Base-by-base conservation (phyloP, 2,329 filamentous ascomycete species). In the Colletotrichum truncatum region DNA sequence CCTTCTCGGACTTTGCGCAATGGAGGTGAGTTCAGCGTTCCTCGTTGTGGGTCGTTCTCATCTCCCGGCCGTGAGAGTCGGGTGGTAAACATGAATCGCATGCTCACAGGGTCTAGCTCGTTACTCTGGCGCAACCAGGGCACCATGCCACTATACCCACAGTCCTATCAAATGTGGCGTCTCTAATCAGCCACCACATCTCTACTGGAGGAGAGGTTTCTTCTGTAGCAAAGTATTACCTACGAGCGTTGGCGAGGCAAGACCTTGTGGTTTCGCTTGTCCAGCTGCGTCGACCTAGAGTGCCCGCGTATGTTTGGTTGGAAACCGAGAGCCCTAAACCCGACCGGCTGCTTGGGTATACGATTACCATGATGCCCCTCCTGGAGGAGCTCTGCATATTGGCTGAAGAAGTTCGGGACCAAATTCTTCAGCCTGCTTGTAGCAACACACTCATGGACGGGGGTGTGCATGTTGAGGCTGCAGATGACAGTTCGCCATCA, bases 261-360 rank as follows among this genome's bases (percentile, higher is more conserved):
- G 74, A 76, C 41, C 73, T 75, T 66, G 69, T 76, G 46, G 62
- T 74, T 26, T 73, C 73, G 2, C 63, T 76, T 16, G 67, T 70
- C 2, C 64, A 71, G 14, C 64, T 71, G 8, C 70, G 70, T 2
- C 70, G 68, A 3, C 69, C 69, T 6, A 52, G 62, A 9, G 72
- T 75, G 16, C 69, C 73, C 3, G 70, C 69, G 4, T 57, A 60
- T 4, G 65, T 71, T 18, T 76, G 74, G 73, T 67, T 76, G 1
- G 70, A 74, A 18, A 70, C 71, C 8, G 61, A 70, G 39, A 60
- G 53, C 26, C 46, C 39, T 14, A 64, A 70, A 6, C 70, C 72
- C 8, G 74, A 76, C 55, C 73, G 74, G 8, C 70, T 76, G 46
- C 74, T 76, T 61, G 74, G 74, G 2, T 75, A 72, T 38, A 76